Evolutionary conservation across 768 basidiomycete species (phyloP).

Genomic region (Trametes maxima): DNA sequence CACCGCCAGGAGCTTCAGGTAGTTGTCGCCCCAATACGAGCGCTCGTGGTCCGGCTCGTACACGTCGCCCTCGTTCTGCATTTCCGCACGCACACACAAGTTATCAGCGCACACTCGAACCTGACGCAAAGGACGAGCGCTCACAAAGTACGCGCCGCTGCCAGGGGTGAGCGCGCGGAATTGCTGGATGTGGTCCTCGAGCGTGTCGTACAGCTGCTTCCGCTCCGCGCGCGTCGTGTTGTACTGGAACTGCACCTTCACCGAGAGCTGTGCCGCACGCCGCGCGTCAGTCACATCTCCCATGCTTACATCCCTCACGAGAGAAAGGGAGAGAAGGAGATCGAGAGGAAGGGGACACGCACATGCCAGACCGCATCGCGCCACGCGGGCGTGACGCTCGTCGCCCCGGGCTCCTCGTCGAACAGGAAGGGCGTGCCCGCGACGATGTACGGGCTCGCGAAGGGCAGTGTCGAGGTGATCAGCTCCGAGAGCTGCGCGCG

Average conservation of each 20-base stretch:
- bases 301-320: not conserved
- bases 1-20: slow-evolving; percentile 31
- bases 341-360: slow-evolving; percentile 14
- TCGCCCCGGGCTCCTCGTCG: slow-evolving; percentile 21
- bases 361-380: slow-evolving; percentile 32
- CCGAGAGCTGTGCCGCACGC: slow-evolving; percentile 29
- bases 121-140: not conserved
- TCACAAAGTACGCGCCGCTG: slow-evolving; percentile 37
- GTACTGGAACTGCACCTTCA: slow-evolving; percentile 8
- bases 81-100: not conserved
- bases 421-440: slow-evolving; percentile 30
- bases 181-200: slow-evolving; percentile 20
- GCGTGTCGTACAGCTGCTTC: not conserved
- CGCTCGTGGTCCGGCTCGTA: slow-evolving; percentile 37
- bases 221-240: slow-evolving; percentile 1
- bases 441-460: slow-evolving; percentile 29
- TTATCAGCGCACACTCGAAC: not conserved
- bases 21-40: slow-evolving; percentile 41
- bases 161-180: slow-evolving; percentile 31
- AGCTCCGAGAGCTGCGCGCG: slow-evolving; percentile 25
- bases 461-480: slow-evolving; percentile 27
- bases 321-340: not conserved
- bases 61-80: slow-evolving; percentile 39
- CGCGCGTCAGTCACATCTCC: slow-evolving; percentile 10
- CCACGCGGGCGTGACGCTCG: slow-evolving; percentile 35